Conservation (phyloP, 2,329 filamentous ascomycete species). For the Aspergillus unguis region DNA sequence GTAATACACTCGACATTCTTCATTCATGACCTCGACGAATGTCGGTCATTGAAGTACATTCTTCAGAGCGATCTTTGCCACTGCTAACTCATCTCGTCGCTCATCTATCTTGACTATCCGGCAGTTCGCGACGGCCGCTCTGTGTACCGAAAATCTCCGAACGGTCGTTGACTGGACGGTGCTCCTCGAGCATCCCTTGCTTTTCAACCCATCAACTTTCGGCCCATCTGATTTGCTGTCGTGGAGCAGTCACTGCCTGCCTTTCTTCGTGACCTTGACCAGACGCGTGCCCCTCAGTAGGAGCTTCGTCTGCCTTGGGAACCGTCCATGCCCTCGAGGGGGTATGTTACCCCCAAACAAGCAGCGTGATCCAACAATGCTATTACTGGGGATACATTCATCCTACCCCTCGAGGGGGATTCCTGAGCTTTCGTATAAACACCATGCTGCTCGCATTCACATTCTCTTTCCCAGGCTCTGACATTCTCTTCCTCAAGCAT, state of each 20-base stretch:
- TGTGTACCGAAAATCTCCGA: slow-evolving; percentile 33
- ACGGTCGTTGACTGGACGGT: slow-evolving; percentile 35
- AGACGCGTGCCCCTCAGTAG: slow-evolving; percentile 31
- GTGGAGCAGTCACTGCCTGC: slow-evolving; percentile 30
- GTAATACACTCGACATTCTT: slow-evolving; percentile 34
- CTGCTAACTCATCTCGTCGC: slow-evolving; percentile 21
- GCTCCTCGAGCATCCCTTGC: slow-evolving; percentile 36
- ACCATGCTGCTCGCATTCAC: slow-evolving; percentile 41
- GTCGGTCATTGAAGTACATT: slow-evolving; percentile 32
- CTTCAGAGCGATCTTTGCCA: slow-evolving; percentile 31
- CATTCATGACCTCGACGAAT: slow-evolving; percentile 18
- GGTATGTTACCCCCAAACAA: slow-evolving; percentile 28
- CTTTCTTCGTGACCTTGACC: slow-evolving; percentile 29
- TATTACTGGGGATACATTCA: slow-evolving; percentile 29
- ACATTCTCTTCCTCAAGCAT: slow-evolving; percentile 42
- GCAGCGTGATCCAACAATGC: slow-evolving; percentile 35
- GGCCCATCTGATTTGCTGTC: slow-evolving; percentile 38
- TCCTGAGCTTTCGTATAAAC: slow-evolving; percentile 39
- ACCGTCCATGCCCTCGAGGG: slow-evolving; percentile 38
- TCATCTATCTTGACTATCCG: slow-evolving; percentile 23
- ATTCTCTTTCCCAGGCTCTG: slow-evolving; percentile 44
- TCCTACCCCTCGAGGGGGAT: slow-evolving; percentile 28
- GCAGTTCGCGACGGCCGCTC: slow-evolving; percentile 20
- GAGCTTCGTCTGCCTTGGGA: slow-evolving; percentile 27
- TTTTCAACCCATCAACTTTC: slow-evolving; percentile 32